Evolutionary conservation across 2,329 filamentous ascomycete species (phyloP), one percentile per base, ranked within the genome.

Genomic region (Alternaria consortialis): DNA sequence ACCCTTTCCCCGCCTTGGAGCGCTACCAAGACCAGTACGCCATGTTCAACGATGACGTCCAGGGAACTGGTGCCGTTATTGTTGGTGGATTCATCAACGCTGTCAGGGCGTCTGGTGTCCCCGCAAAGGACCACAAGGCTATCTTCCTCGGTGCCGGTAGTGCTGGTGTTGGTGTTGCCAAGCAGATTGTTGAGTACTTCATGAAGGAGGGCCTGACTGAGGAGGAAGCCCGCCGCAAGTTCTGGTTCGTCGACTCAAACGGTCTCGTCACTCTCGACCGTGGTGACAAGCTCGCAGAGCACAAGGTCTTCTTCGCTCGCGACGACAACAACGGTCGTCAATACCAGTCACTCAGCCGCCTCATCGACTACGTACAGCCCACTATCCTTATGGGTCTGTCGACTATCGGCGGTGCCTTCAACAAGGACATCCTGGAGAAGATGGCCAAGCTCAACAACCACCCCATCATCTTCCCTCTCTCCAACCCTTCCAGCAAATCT

Each of bases 11-110:
- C 65, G 94, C 96, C 74, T 87, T 98, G 40, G 91, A 95, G 77
- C 88, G 93, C 62, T 98, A 98, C 83, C 91, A 92, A 71, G 85
- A 94, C 77, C 87, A 85, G 67, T 94, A 97, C 85, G 94, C 92
- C 80, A 96, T 92, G 86, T 99, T 99, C 88, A 98, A 98, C 80
- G 95, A 98, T 76, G 94, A 99, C 77, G 95, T 99, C 76, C 94
- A 98, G 84, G 94, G 94, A 68, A 98, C 95, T 71, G 95, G 95
- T 71, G 93, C 94, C 65, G 95, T 99, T 74, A 93, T 98, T 64
- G 87, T 97, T 56, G 94, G 87, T 66, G 94, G 94, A 71, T 85
- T 91, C 79, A 88, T 91, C 81, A 87, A 86, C 67, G 86, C 85
- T 29, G 93, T 97, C 62, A 94, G 94, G 82, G 88, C 92, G 63